Percentiles rank a stretch among this genome's conserved stretches.
phyloP scores from a whole-genome alignment of 1,284 basidiomycete genomes.

The Trichosporon asahii region DNA sequence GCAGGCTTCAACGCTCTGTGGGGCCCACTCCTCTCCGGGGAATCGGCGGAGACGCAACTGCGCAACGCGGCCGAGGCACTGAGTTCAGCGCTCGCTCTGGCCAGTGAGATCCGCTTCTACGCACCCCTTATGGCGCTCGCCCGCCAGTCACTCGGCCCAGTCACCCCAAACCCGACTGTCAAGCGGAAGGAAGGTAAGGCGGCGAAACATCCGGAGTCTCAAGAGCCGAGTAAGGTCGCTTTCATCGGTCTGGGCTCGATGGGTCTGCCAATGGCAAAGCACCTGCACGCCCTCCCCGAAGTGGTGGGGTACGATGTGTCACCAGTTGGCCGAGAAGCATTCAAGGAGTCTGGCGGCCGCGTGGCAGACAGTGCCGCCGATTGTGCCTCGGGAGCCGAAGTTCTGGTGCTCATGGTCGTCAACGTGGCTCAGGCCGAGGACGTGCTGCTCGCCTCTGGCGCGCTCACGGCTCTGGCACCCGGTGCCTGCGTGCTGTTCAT shows the following conservation, averaged over 20 bases:
- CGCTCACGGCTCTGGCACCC: conserved; percentile 16
- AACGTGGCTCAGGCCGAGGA: conserved; percentile 27
- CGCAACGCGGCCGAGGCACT: background rate
- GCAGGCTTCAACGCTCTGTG: conserved; percentile 12
- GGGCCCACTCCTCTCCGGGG: background rate
- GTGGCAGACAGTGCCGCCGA: conserved; percentile 15
- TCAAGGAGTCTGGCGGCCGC: conserved; percentile 17
- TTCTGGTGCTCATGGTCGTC: conserved; percentile 32
- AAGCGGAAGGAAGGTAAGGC: background rate
- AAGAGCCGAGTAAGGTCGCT: conserved; percentile 20
- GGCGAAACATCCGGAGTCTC: background rate
- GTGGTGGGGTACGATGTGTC: conserved; percentile 29
- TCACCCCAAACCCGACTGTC: background rate
- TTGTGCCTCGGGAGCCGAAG: conserved; percentile 22
- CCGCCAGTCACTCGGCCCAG: background rate
- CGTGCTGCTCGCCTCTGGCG: conserved; percentile 20
- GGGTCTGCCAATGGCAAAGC: conserved; percentile 24
- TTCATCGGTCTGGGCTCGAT: conserved; percentile 27
- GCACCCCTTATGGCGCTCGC: conserved; percentile 15
- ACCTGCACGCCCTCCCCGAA: conserved; percentile 16
- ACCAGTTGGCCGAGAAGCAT: conserved; percentile 1
- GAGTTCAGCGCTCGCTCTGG: background rate
- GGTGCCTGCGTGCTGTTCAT: conserved; percentile 35
- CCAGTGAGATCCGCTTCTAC: conserved; percentile 8
- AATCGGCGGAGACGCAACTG: background rate